These are phyloP conservation scores for Diaporthe sp. DNA, from an alignment of 2,329 filamentous ascomycete species.

Conservation along the genomic window DNA sequence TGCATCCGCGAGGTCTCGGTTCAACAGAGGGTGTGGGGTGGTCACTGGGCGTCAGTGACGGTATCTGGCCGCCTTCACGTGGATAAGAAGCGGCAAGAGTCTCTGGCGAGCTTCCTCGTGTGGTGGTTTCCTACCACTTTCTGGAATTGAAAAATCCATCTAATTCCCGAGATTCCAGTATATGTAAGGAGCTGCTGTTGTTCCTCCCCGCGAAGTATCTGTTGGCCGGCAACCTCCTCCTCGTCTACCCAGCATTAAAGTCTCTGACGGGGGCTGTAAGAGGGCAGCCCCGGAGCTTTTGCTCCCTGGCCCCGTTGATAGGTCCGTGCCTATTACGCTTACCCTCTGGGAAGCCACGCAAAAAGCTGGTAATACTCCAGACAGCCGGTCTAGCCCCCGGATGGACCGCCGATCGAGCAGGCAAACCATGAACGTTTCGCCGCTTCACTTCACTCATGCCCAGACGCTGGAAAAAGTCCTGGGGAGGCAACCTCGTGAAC, in stretches of 20 bases:
- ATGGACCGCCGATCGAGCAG: slow-evolving; percentile 34
- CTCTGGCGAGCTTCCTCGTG: slow-evolving; percentile 1
- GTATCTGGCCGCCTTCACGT: background rate
- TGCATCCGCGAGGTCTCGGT: slow-evolving; percentile 22
- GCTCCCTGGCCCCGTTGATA: slow-evolving; percentile 49
- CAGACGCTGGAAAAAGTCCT: background rate
- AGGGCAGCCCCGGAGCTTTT: slow-evolving; percentile 50
- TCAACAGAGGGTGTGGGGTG: slow-evolving; percentile 25
- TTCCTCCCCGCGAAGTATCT: slow-evolving; percentile 31
- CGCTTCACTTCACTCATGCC: background rate
- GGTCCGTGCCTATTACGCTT: slow-evolving; percentile 45
- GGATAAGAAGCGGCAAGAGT: background rate
- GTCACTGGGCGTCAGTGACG: slow-evolving; percentile 1
- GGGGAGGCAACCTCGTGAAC: background rate
- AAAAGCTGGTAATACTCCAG: slow-evolving; percentile 27
- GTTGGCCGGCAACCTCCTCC: slow-evolving; percentile 46
- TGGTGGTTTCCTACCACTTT: slow-evolving; percentile 22
- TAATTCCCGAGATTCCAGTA: background rate
- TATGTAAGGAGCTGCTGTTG: background rate
- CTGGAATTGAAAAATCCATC: slow-evolving; percentile 13
- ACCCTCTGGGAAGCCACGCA: slow-evolving; percentile 27
- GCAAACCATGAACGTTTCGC: slow-evolving; percentile 3
- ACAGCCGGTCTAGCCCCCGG: slow-evolving; percentile 5
- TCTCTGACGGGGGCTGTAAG: slow-evolving; percentile 36
- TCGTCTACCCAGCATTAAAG: slow-evolving; percentile 25